Conservation (phyloP, 345 rosid genomes). For the Syzygium jambos region DNA sequence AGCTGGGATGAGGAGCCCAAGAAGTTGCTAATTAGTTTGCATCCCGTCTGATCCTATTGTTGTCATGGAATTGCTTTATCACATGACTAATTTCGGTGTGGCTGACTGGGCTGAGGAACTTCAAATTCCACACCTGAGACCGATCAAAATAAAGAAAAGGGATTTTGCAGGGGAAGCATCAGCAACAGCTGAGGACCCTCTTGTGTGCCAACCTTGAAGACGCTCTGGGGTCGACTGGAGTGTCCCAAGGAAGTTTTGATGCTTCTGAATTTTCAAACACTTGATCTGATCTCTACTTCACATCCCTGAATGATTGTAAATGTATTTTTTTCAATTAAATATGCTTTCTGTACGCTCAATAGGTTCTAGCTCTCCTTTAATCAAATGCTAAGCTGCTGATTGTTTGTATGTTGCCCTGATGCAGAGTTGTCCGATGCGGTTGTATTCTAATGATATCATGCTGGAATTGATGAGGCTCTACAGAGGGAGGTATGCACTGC, state of each 20-base stretch:
- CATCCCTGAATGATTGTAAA: background rate
- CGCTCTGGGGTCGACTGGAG: too few relatives aligned
- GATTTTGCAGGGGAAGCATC: too few relatives aligned
- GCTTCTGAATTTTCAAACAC: background rate
- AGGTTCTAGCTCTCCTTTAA: background rate
- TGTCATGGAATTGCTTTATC: constrained; percentile 13
- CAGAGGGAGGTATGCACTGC: too few relatives aligned
- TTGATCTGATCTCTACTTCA: background rate
- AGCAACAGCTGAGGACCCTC: background rate
- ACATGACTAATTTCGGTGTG: background rate
- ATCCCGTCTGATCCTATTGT: too few relatives aligned
- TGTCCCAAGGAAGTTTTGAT: background rate
- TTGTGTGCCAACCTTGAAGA: too few relatives aligned
- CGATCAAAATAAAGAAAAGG: too few relatives aligned
- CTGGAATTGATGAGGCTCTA: background rate
- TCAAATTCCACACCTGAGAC: too few relatives aligned
- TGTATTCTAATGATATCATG: background rate
- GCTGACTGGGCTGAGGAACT: too few relatives aligned
- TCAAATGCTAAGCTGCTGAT: background rate
- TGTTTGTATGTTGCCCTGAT: background rate
- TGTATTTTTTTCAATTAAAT: background rate
- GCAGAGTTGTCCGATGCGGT: background rate
- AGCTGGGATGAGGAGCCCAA: too few relatives aligned
- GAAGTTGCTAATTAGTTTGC: too few relatives aligned
- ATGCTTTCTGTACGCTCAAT: background rate